Evolutionary conservation across 2,329 filamentous ascomycete genomes (phyloP), one percentile per base, ranked within the genome.

Genomic region (Chaetomium sp.): DNA sequence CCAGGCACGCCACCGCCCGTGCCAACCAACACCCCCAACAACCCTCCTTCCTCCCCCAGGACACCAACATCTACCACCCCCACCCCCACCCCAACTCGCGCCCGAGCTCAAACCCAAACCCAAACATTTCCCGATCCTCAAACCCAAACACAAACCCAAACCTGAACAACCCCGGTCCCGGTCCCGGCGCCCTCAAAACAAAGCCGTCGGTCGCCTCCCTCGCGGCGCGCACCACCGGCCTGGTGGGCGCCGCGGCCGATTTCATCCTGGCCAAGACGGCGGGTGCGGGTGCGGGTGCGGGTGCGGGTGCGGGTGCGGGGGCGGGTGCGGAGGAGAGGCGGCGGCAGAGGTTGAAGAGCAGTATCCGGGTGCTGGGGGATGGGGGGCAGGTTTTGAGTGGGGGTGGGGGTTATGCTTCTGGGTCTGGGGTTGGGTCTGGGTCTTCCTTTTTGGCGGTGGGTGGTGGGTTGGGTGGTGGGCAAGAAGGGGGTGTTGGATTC

Each of bases 301-400:
- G 12, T 16, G 35, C 35, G 35, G 35, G 33, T 1, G 33, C 8
- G 33, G 33, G 33, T 1, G 33, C 3, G 5, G 35, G 13, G 16
- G 3, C 16, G 35, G 35, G 33, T 9, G 5, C 35, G 13, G 71
- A 72, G 19, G 77, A 80, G 59, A 74, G 72, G 67, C 71, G 75
- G 65, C 71, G 76, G 25, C 73, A 75, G 38, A 73, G 75, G 27
- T 66, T 81, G 55, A 75, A 75, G 69, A 74, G 73, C 49, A 75
- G 74, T 25, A 79, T 80, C 59, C 73, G 72, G 59, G 72, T 77
- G 62, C 68, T 79, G 35, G 38, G 33, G 29, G 65, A 67, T 21
- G 65, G 63, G 35, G 51, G 63, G 9, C 49, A 60, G 60, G 58
- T 68, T 19, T 42, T 31, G 33, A 4, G 38, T 42, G 10, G 10